Evolutionary conservation across 2,329 filamentous ascomycete genomes (phyloP).

Genomic region (Pseudogymnoascus sp.): DNA sequence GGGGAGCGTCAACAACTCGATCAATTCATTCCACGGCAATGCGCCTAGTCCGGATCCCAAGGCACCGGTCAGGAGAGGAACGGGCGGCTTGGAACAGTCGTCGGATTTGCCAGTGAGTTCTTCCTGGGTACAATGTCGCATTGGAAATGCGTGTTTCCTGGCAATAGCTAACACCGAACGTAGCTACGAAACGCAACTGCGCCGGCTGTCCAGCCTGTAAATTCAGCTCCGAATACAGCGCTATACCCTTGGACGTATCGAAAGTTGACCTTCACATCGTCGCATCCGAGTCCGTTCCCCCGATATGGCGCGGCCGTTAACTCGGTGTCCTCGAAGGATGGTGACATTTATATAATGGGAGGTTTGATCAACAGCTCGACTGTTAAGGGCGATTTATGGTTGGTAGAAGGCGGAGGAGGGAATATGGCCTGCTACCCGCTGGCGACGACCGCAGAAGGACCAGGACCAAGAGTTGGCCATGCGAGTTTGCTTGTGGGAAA

Average conservation of each 20-base stretch:
- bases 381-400: constrained; percentile 95
- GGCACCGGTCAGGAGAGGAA: constrained; percentile 57
- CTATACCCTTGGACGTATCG: constrained; percentile 96
- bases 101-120: constrained; percentile 33
- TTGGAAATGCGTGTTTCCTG: neutral
- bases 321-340: constrained; percentile 85
- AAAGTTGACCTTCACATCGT: constrained; percentile 74
- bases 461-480: constrained; percentile 90
- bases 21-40: constrained; percentile 56
- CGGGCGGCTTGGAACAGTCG: constrained; percentile 19
- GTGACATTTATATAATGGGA: constrained; percentile 96
- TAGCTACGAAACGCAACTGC: constrained; percentile 47
- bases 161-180: neutral
- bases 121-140: neutral
- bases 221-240: constrained; percentile 59
- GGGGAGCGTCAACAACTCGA: constrained; percentile 35
- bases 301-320: constrained; percentile 97
- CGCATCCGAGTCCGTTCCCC: constrained; percentile 80
- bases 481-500: constrained; percentile 91
- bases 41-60: constrained; percentile 33
- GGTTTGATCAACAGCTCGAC: constrained; percentile 90
- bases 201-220: constrained; percentile 26
- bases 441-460: constrained; percentile 84
- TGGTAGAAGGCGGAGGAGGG: constrained; percentile 82
- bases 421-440: constrained; percentile 88